phyloP scores from a whole-genome alignment of 495 filamentous ascomycete species.

The Umbilicaria muhlenbergii region DNA sequence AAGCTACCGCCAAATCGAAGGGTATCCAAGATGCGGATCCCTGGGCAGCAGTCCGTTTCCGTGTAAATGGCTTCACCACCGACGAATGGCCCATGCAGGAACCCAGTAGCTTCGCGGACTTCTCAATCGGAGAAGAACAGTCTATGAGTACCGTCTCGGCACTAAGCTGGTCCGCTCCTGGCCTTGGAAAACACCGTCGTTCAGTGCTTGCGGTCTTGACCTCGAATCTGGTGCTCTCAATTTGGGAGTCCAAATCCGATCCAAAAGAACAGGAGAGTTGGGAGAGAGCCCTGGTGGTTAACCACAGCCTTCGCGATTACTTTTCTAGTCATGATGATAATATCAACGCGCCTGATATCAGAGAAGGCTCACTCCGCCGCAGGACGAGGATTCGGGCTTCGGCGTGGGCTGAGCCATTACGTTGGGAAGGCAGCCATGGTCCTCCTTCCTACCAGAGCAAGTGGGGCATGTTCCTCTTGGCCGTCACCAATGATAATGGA shows the following conservation, averaged over 20 bases:
- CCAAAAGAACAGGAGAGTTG: conserved; percentile 19
- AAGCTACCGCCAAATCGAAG: neutral
- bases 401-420: conserved; percentile 5
- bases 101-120: conserved; percentile 28
- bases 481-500: conserved; percentile 17
- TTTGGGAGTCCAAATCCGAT: conserved; percentile 25
- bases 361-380: neutral
- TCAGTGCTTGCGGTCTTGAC: conserved; percentile 44
- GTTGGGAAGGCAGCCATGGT: neutral
- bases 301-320: conserved; percentile 18
- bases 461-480: conserved; percentile 26
- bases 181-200: conserved; percentile 39
- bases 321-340: conserved; percentile 1
- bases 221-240: conserved; percentile 35
- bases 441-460: neutral
- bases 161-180: conserved; percentile 46
- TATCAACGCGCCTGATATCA: neutral
- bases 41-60: conserved; percentile 20
- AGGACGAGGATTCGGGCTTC: conserved; percentile 7
- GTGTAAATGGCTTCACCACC: conserved; percentile 34
- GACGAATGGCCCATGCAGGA: conserved; percentile 34
- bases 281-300: conserved; percentile 28
- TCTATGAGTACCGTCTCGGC: conserved; percentile 34
- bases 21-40: conserved; percentile 7
- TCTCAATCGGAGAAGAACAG: conserved; percentile 50